A percentile compares a stretch with the other conserved stretches of the same genome.
These are phyloP conservation scores for Calonectria crousiana DNA, from an alignment of 2,329 filamentous ascomycete species.

Conservation along the genomic window DNA sequence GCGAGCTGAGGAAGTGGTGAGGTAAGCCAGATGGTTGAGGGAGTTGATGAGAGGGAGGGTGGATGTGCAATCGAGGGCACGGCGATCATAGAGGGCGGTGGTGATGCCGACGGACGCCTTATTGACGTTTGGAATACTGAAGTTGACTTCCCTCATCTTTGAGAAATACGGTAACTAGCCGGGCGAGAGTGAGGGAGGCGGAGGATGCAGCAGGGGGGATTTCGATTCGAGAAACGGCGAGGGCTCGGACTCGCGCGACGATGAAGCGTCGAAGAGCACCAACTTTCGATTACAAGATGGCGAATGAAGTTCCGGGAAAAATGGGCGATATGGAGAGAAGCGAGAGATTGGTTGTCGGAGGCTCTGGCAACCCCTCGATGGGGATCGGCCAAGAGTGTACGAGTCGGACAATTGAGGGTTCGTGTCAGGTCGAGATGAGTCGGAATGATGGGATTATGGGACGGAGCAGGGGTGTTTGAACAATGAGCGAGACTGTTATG, in stretches of 20 bases:
- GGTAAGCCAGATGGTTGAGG: slow-evolving; percentile 97
- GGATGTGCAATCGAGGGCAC: slow-evolving; percentile 97
- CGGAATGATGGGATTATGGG: slow-evolving; percentile 11
- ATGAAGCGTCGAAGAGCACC: slow-evolving; percentile 11
- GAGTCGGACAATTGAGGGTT: slow-evolving; percentile 23
- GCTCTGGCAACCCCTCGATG: slow-evolving; percentile 32
- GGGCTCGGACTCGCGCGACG: slow-evolving; percentile 23
- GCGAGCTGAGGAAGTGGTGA: slow-evolving; percentile 96
- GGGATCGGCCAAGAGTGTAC: slow-evolving; percentile 27
- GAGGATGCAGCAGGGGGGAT: slow-evolving; percentile 25
- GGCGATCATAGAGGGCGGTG: slow-evolving; percentile 96
- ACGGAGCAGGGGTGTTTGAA: slow-evolving; percentile 13
- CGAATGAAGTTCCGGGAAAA: slow-evolving; percentile 6
- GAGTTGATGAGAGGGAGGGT: slow-evolving; percentile 98
- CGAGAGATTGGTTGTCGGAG: slow-evolving; percentile 16
- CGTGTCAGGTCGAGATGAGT: slow-evolving; percentile 13
- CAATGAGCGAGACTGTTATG: slow-evolving; percentile 2
- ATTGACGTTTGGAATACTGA: slow-evolving; percentile 99
- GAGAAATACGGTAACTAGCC: slow-evolving; percentile 35
- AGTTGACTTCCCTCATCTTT: slow-evolving; percentile 99
- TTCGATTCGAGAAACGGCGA: slow-evolving; percentile 20
- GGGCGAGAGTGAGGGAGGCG: slow-evolving; percentile 27
- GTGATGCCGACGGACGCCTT: slow-evolving; percentile 99
- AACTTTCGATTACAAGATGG: background rate
- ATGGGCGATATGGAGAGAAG: slow-evolving; percentile 10